Base-by-base conservation (phyloP, 495 filamentous ascomycete species). In the Trichocladium uniseriatum region DNA sequence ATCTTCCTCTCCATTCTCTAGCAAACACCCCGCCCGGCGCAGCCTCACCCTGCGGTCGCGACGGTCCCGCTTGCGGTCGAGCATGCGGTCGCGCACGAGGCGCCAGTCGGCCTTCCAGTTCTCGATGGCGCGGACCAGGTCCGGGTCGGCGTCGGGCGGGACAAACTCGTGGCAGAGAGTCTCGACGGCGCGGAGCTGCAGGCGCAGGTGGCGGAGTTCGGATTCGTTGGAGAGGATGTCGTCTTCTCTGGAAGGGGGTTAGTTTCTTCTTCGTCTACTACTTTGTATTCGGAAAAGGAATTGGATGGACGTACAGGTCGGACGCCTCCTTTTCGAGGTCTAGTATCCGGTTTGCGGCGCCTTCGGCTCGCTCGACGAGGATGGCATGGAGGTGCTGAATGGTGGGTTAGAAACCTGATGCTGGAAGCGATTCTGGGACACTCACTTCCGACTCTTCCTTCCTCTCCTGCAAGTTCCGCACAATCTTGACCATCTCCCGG, bases 181-280 rank as follows among this genome's bases (percentile, higher is more conserved):
- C 64, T 79, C 72, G 53, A 79, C 68, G 40, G 74, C 72, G 22
- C 75, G 69, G 20, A 79, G 65, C 53, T 73, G 67, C 38, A 78
- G 69, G 21, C 74, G 71, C 15, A 79, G 68, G 58, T 71, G 73
- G 34, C 68, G 65, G 29, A 79, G 69, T 40, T 78, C 65, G 6
- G 58, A 57, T 28, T 68, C 59, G 43, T 58, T 57, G 29, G 46
- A 39, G 9, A 41, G 38, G 24, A 66, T 35, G 41, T 64, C 61
- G 8, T 62, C 59, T 41, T 65, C 67, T 21, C 60, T 63, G 32
- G 14, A 3, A 11, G 37, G 37, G 37, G 37, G 37, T 38, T 38
- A 38, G 11, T 28, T 43, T 35, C n/a, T n/a, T n/a, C n/a, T n/a
- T n/a, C n/a, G n/a, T n/a, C n/a, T n/a, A n/a, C n/a, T n/a, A n/a